phyloP scores from a whole-genome alignment of 2,329 filamentous ascomycete species.

The Colletotrichum viniferum region DNA sequence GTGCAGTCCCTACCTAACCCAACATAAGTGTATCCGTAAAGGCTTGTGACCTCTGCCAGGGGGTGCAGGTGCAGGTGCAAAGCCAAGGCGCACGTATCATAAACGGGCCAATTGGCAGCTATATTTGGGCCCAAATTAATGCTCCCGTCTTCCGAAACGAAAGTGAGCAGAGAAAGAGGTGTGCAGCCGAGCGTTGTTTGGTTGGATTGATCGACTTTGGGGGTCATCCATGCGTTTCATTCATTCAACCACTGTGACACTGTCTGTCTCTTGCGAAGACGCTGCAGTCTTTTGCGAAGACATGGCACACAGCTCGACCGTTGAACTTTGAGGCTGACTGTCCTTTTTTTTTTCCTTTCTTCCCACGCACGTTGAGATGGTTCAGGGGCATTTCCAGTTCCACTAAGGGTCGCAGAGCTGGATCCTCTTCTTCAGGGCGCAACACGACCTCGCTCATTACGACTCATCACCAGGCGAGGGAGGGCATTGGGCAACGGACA shows the following conservation, averaged over 20 bases:
- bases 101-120: constrained; percentile 7
- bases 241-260: not conserved
- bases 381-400: not conserved
- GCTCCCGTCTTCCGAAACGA: constrained; percentile 16
- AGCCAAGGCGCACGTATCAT: not conserved
- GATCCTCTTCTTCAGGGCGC: not conserved
- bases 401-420: not conserved
- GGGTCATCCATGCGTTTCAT: constrained; percentile 9
- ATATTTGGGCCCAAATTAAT: constrained; percentile 16
- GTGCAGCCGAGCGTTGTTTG: not conserved
- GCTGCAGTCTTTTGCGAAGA: not conserved
- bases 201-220: not conserved
- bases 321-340: not conserved
- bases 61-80: not conserved
- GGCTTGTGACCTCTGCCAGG: not conserved
- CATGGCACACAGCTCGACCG: not conserved
- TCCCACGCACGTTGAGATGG: not conserved
- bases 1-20: not conserved
- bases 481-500: not conserved
- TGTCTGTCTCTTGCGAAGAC: not conserved
- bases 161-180: not conserved
- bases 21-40: not conserved
- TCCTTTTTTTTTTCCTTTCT: not conserved
- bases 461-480: not conserved
- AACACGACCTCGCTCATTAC: not conserved